A percentile compares a stretch with the other conserved stretches of the same genome.
Evolutionary conservation across 2,329 filamentous ascomycete genomes (phyloP).

Genomic region (Fusarium sp.): DNA sequence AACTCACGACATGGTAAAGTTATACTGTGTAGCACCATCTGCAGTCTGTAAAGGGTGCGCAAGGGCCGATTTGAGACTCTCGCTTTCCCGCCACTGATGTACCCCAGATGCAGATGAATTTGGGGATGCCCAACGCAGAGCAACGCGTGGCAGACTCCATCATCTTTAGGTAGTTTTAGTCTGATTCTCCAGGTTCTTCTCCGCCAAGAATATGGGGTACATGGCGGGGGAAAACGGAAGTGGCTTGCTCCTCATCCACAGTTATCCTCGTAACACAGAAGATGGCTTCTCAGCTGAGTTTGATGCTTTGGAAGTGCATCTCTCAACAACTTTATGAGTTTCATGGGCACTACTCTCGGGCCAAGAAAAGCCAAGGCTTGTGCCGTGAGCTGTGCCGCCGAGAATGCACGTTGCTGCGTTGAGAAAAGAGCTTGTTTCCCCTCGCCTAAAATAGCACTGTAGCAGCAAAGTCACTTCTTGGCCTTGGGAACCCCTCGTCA

Average conservation of each 20-base stretch:
- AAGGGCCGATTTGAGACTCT: constrained; percentile 18
- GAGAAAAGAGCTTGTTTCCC: constrained; percentile 33
- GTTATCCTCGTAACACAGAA: constrained; percentile 1
- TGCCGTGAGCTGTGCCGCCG: constrained; percentile 21
- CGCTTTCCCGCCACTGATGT: constrained; percentile 2
- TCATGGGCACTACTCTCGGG: neutral
- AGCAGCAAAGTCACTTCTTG: constrained; percentile 10
- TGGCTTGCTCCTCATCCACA: constrained; percentile 27
- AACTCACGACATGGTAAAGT: neutral
- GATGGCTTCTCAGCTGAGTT: neutral
- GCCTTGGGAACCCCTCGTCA: constrained; percentile 20
- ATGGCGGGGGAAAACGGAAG: constrained; percentile 35
- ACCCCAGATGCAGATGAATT: constrained; percentile 3
- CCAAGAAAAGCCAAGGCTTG: constrained; percentile 14
- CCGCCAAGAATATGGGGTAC: constrained; percentile 40
- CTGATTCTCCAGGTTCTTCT: constrained; percentile 14
- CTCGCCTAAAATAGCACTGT: constrained; percentile 11
- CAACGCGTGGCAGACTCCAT: constrained; percentile 15
- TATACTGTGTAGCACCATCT: constrained; percentile 13
- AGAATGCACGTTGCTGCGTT: constrained; percentile 24
- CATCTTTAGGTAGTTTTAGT: constrained; percentile 1
- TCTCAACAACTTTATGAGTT: neutral
- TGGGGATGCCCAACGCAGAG: constrained; percentile 17
- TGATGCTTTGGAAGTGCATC: neutral
- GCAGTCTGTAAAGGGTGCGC: constrained; percentile 9